Evolutionary conservation across 495 filamentous ascomycete species (phyloP).

Genomic region (Hypoxylon fragiforme): DNA sequence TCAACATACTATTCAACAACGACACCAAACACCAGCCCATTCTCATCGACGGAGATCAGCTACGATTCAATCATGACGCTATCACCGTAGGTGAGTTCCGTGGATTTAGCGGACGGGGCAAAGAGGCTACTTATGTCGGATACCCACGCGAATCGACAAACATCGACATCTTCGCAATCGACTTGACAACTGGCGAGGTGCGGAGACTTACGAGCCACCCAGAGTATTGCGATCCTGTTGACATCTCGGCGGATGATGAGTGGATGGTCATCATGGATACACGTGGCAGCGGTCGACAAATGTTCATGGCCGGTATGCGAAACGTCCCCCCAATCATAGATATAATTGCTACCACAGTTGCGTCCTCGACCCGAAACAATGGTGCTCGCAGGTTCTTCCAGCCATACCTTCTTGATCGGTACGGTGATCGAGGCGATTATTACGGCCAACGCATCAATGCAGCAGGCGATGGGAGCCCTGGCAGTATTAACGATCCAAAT

Average conservation of each 20-base stretch:
- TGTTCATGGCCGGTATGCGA: conserved; percentile 38
- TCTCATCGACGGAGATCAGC: conserved; percentile 16
- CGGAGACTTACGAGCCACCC: conserved; percentile 35
- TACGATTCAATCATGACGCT: conserved; percentile 23
- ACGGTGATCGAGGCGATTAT: conserved; percentile 34
- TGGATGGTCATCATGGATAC: conserved; percentile 32
- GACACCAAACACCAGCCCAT: background rate
- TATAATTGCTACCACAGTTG: conserved; percentile 8
- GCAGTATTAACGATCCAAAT: conserved; percentile 33
- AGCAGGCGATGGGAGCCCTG: conserved; percentile 31
- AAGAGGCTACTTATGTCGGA: conserved; percentile 34
- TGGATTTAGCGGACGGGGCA: conserved; percentile 37
- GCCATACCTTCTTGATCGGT: conserved; percentile 30
- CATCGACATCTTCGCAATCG: conserved; percentile 36
- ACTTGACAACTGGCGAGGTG: conserved; percentile 30
- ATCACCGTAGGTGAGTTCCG: conserved; percentile 37
- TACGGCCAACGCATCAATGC: conserved; percentile 33
- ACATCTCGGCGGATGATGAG: conserved; percentile 34
- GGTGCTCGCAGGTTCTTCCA: conserved; percentile 35
- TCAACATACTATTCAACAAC: conserved; percentile 13
- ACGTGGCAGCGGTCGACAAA: conserved; percentile 22
- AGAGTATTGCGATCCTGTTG: conserved; percentile 37
- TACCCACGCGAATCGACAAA: conserved; percentile 33
- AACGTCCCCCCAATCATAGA: conserved; percentile 35
- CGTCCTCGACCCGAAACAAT: conserved; percentile 34